phyloP scores from a whole-genome alignment of 2,329 filamentous ascomycete genomes.

The Pyrenophora tritici-repentis region DNA sequence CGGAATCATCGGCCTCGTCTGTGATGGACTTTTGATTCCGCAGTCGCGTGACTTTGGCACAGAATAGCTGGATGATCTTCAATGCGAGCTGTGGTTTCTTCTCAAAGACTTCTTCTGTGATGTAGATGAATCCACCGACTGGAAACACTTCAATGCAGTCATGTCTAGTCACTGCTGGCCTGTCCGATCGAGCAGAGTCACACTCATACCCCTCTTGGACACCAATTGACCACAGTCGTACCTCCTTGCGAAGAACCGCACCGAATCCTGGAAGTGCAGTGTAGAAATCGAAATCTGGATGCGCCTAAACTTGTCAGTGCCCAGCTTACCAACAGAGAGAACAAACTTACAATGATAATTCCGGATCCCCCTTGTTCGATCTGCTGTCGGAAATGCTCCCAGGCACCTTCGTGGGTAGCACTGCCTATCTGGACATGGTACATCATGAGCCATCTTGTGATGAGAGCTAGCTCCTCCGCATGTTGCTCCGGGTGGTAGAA shows the following conservation, averaged over 20 bases:
- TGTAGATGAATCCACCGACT: conserved; percentile 47
- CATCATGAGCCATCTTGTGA: conserved; percentile 40
- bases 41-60: conserved; percentile 31
- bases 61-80: conserved; percentile 44
- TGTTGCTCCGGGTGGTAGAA: conserved; percentile 37
- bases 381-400: conserved; percentile 32
- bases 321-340: not conserved
- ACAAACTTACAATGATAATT: conserved; percentile 33
- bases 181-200: conserved; percentile 18
- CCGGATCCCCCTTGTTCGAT: conserved; percentile 27
- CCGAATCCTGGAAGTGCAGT: conserved; percentile 42
- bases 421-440: conserved; percentile 36
- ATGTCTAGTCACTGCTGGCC: conserved; percentile 21
- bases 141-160: conserved; percentile 46
- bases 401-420: conserved; percentile 30
- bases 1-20: conserved; percentile 28
- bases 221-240: conserved; percentile 45
- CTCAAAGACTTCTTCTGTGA: conserved; percentile 53
- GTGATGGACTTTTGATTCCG: conserved; percentile 15
- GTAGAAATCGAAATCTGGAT: conserved; percentile 40
- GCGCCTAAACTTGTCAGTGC: conserved; percentile 26
- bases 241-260: conserved; percentile 32
- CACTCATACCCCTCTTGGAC: conserved; percentile 25
- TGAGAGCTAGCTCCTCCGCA: conserved; percentile 33
- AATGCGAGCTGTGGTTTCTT: conserved; percentile 45